Evolutionary conservation across 2,329 filamentous ascomycete species (phyloP).

Genomic region (Clarireedia homoeocarpa): DNA sequence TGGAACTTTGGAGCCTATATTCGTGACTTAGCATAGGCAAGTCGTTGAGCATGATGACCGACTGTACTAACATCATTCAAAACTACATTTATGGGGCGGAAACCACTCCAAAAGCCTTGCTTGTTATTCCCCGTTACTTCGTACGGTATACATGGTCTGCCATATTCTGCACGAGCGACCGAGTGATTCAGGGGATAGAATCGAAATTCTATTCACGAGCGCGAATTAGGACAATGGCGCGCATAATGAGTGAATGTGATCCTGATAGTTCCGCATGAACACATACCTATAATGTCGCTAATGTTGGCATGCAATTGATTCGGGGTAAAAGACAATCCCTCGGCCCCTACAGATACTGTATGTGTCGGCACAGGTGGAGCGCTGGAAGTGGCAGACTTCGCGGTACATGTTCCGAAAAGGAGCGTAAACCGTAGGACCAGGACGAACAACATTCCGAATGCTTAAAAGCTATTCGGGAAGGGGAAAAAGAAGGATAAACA

Average conservation of each 20-base stretch:
- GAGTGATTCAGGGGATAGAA: conserved; percentile 58
- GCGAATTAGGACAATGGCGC: too few species aligned
- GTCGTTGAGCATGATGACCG: neutral
- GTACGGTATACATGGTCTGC: conserved; percentile 55
- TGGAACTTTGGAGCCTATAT: conserved; percentile 33
- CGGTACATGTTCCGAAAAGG: neutral
- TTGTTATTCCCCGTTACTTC: conserved; percentile 44
- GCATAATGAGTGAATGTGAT: too few species aligned
- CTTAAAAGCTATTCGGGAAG: neutral
- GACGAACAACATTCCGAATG: neutral
- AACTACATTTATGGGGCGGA: conserved; percentile 36
- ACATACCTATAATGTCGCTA: conserved; percentile 21
- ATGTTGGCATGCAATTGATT: conserved; percentile 15
- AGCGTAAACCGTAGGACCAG: neutral
- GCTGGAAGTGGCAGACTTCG: neutral
- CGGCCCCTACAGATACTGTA: conserved; percentile 11
- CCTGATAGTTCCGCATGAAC: too few species aligned
- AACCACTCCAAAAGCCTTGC: conserved; percentile 46
- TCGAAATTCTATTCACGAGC: conserved; percentile 35
- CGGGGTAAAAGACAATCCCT: conserved; percentile 15
- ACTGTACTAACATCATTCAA: conserved; percentile 32
- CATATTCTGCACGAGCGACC: conserved; percentile 50
- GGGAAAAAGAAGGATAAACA: too few species aligned
- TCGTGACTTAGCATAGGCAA: neutral
- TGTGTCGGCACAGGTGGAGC: neutral